Percentiles rank a stretch among this genome's conserved stretches.
phyloP scores from a whole-genome alignment of 1,284 basidiomycete genomes.

The Ustilago lituana region DNA sequence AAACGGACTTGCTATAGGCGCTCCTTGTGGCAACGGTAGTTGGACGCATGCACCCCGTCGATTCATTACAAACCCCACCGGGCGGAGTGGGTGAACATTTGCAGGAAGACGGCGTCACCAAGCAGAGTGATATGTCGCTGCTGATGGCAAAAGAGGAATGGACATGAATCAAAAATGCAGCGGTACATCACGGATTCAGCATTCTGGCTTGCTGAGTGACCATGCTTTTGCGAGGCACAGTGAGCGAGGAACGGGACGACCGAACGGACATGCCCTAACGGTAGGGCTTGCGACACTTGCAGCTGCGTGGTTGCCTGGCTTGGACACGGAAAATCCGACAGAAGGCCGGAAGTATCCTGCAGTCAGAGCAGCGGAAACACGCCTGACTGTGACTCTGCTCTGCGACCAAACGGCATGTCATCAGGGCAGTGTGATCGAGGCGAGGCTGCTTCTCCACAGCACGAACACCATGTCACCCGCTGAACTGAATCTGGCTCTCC shows the following conservation, averaged over 20 bases:
- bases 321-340: background rate
- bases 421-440: too few species aligned
- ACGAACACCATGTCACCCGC: too few species aligned
- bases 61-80: too few species aligned
- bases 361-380: background rate
- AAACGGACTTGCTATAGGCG: slow-evolving; percentile 5
- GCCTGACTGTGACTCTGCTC: too few species aligned
- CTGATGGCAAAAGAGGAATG: background rate
- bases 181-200: slow-evolving; percentile 7
- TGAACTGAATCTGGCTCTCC: too few species aligned
- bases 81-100: background rate
- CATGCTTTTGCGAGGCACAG: background rate
- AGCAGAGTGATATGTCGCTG: slow-evolving; percentile 30
- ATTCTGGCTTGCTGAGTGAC: slow-evolving; percentile 2
- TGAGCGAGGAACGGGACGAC: background rate
- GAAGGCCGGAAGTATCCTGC: background rate
- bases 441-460: too few species aligned
- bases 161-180: background rate
- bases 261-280: slow-evolving; percentile 7
- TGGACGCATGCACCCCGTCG: too few species aligned
- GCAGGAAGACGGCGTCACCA: slow-evolving; percentile 10
- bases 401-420: too few species aligned
- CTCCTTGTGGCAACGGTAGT: background rate
- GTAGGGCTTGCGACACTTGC: too few species aligned
- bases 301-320: too few species aligned